phyloP scores from a whole-genome alignment of 306 rosid species.

The Hippophae tibetana region DNA sequence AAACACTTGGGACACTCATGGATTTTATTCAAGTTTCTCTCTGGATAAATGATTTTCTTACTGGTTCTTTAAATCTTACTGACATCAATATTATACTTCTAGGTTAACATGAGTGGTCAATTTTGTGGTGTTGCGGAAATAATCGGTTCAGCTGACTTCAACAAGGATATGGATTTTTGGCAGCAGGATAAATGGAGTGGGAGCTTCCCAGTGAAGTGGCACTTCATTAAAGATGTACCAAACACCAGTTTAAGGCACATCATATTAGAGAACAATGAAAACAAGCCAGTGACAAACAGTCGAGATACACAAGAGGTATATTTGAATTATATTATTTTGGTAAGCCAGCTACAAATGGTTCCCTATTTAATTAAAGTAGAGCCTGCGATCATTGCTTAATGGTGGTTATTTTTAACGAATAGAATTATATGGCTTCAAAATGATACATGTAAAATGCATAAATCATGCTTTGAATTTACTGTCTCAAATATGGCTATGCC shows the following conservation, averaged over 20 bases:
- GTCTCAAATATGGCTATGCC: too few species aligned
- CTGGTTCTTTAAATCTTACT: constrained; percentile 6
- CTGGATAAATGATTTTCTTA: neutral
- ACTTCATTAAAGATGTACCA: constrained; percentile 72
- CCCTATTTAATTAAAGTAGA: neutral
- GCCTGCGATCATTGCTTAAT: neutral
- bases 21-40: neutral
- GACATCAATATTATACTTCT: constrained; percentile 4
- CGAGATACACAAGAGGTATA: constrained; percentile 92
- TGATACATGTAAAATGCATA: too few species aligned
- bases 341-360: neutral
- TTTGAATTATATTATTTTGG: constrained; percentile 8
- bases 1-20: neutral
- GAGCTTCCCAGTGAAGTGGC: constrained; percentile 94
- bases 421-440: too few species aligned
- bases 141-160: constrained; percentile 68
- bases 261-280: constrained; percentile 80
- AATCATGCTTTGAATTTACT: too few species aligned
- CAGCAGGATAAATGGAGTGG: constrained; percentile 99
- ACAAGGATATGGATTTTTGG: constrained; percentile 91
- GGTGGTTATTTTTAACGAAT: too few species aligned
- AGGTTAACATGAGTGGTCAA: constrained; percentile 97
- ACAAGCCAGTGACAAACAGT: constrained; percentile 95
- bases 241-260: constrained; percentile 78
- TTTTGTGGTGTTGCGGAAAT: constrained; percentile 91